Evolutionary conservation across 169 alveolate species (phyloP).

Genomic region (Plasmodium malariae): DNA sequence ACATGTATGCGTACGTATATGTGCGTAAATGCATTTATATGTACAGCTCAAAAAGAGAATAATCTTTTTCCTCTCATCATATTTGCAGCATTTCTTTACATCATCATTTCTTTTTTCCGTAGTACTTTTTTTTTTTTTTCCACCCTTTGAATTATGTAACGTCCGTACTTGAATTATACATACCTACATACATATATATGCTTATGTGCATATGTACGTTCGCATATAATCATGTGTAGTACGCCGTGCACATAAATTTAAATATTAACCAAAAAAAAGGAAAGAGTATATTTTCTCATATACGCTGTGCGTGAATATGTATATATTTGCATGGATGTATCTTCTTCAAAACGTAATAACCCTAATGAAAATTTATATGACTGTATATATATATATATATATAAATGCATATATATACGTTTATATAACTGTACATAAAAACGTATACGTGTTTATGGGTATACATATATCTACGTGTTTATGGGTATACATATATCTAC

Average conservation of each 20-base stretch:
- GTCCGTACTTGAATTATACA: too few species aligned
- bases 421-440: too few species aligned
- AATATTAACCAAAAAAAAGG: neutral
- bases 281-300: neutral
- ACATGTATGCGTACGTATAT: neutral
- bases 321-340: neutral
- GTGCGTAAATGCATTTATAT: neutral
- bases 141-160: neutral
- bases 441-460: too few species aligned
- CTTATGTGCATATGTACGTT: neutral
- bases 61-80: neutral
- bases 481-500: too few species aligned
- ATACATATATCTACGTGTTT: too few species aligned
- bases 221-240: neutral
- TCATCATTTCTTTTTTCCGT: neutral
- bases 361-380: too few species aligned
- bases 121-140: neutral
- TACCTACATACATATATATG: too few species aligned
- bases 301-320: neutral
- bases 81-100: neutral
- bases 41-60: neutral
- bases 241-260: neutral
- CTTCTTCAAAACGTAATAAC: too few species aligned
- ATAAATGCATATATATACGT: too few species aligned
- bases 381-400: too few species aligned